phyloP scores from a whole-genome alignment of 257 asterid genomes.

The Dorcoceras hygrometricum region DNA sequence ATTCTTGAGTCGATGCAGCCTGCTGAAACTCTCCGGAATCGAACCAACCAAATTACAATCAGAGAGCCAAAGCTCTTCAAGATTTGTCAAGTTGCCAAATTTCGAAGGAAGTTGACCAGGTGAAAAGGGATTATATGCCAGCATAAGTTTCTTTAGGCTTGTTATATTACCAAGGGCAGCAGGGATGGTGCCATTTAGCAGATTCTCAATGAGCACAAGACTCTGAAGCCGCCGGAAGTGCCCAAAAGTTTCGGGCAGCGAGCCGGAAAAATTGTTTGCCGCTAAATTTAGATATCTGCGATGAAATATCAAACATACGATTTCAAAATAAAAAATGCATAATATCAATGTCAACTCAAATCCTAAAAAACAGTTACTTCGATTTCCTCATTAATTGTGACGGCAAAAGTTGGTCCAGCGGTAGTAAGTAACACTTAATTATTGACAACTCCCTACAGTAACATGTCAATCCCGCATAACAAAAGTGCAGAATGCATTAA shows the following conservation, averaged over 20 bases:
- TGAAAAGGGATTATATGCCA: constrained; percentile 62
- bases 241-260: constrained; percentile 63
- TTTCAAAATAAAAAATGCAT: not conserved
- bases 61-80: constrained; percentile 54
- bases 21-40: constrained; percentile 49
- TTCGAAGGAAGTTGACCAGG: constrained; percentile 50
- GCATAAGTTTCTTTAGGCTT: constrained; percentile 39
- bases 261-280: constrained; percentile 54
- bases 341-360: constrained; percentile 4
- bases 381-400: constrained; percentile 27
- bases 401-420: constrained; percentile 17
- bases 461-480: constrained; percentile 20
- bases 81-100: constrained; percentile 60
- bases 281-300: constrained; percentile 55
- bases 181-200: constrained; percentile 52
- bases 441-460: constrained; percentile 11
- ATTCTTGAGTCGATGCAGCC: constrained; percentile 50
- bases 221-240: constrained; percentile 50
- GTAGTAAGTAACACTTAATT: constrained; percentile 22
- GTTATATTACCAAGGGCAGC: constrained; percentile 58
- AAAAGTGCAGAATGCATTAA: constrained; percentile 15
- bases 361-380: not conserved
- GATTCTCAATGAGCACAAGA: constrained; percentile 48
- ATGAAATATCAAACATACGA: not conserved
- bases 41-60: constrained; percentile 53